Evolutionary conservation across 257 asterid species (phyloP).

Genomic region (Asclepias syriaca): DNA sequence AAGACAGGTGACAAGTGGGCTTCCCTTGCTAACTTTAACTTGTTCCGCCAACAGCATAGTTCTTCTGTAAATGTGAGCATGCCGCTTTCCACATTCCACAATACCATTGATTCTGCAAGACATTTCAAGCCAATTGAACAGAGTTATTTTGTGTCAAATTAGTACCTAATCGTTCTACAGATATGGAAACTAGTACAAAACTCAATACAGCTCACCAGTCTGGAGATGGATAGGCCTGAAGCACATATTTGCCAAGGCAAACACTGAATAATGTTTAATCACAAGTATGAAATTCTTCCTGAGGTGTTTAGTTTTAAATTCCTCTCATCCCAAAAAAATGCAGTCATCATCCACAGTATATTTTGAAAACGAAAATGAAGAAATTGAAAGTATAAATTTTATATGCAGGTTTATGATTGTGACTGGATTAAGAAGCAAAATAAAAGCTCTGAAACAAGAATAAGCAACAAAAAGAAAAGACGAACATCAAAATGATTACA

Average conservation of each 20-base stretch:
- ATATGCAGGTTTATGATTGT: background rate
- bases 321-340: background rate
- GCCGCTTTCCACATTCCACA: constrained; percentile 74
- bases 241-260: background rate
- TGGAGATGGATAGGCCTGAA: background rate
- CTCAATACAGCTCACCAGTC: background rate
- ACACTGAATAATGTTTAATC: background rate
- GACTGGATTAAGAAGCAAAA: background rate
- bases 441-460: background rate
- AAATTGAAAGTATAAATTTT: background rate
- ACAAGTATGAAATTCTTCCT: background rate
- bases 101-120: constrained; percentile 71
- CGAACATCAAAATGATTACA: constrained; percentile 1
- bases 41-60: constrained; percentile 84
- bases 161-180: background rate
- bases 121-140: background rate
- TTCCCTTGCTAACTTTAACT: constrained; percentile 84
- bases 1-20: constrained; percentile 89
- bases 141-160: constrained; percentile 5
- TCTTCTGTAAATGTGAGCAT: constrained; percentile 70
- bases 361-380: background rate
- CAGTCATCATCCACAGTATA: background rate
- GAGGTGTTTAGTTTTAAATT: background rate
- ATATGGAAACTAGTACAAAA: background rate
- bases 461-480: background rate